Conservation (phyloP, 1,139 yeast genomes). For the Hansenula sp. region DNA sequence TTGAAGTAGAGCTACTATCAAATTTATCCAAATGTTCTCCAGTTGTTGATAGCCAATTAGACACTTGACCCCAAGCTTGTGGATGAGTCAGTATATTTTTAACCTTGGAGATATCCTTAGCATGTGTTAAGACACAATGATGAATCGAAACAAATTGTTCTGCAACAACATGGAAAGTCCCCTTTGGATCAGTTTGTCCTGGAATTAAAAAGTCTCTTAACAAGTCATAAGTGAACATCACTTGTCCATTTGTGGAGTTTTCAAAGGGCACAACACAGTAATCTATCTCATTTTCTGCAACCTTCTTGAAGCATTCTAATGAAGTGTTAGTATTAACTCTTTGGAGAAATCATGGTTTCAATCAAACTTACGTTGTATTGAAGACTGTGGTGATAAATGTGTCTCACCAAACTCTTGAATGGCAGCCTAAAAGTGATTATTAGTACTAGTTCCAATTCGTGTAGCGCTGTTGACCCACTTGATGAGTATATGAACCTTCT, state of each 20-base stretch:
- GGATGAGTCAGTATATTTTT: constrained; percentile 82
- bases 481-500: constrained; percentile 86
- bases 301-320: constrained; percentile 57
- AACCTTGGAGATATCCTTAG: constrained; percentile 40
- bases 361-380: constrained; percentile 26
- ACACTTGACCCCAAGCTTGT: constrained; percentile 96
- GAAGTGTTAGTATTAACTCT: neutral
- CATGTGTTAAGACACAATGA: constrained; percentile 65
- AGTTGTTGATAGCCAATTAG: constrained; percentile 42
- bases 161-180: constrained; percentile 56
- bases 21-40: constrained; percentile 40
- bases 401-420: constrained; percentile 61
- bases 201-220: constrained; percentile 60
- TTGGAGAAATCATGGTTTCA: neutral
- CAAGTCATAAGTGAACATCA: constrained; percentile 77
- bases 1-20: constrained; percentile 77
- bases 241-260: constrained; percentile 94
- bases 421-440: constrained; percentile 67
- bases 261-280: constrained; percentile 89
- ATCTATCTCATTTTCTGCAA: constrained; percentile 42
- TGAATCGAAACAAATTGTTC: constrained; percentile 82
- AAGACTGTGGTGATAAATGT: constrained; percentile 21
- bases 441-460: too few relatives aligned
- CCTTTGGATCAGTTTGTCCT: constrained; percentile 5
- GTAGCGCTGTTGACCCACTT: constrained; percentile 41